Conservation (phyloP, 1,284 basidiomycete genomes). For the Inonotus hispidus region DNA sequence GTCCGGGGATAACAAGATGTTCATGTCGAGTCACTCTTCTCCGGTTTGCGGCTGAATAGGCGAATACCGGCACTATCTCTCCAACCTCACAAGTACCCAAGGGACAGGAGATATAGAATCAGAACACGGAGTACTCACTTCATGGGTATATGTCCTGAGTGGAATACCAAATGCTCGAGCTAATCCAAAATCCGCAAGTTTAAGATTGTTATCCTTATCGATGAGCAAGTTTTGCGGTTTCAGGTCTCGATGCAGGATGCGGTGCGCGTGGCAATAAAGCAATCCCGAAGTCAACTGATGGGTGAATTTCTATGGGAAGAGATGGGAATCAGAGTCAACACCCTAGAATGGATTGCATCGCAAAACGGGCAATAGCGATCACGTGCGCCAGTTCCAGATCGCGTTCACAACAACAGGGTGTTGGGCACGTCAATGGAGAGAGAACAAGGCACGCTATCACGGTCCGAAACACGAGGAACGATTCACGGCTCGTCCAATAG, state of each 20-base stretch:
- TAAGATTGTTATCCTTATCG: constrained; percentile 84
- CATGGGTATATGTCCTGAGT: constrained; percentile 96
- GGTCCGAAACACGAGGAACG: constrained; percentile 9
- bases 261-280: constrained; percentile 92
- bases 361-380: constrained; percentile 10
- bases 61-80: too few species aligned
- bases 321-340: background rate
- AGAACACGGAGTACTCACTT: constrained; percentile 48
- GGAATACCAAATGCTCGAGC: constrained; percentile 98
- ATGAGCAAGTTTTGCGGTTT: constrained; percentile 98
- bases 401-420: background rate
- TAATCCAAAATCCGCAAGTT: constrained; percentile 95
- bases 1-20: background rate
- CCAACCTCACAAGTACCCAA: too few species aligned
- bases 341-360: background rate
- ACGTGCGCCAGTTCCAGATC: constrained; percentile 1
- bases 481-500: background rate
- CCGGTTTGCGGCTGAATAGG: too few species aligned
- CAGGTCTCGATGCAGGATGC: constrained; percentile 94
- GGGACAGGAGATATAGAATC: too few species aligned
- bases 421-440: background rate
- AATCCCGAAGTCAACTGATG: constrained; percentile 84
- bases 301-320: constrained; percentile 73
- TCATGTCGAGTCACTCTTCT: too few species aligned
- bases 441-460: constrained; percentile 4